Base-by-base conservation (phyloP, 148 eudicot genomes). In the Camellia lanceoleosa region DNA sequence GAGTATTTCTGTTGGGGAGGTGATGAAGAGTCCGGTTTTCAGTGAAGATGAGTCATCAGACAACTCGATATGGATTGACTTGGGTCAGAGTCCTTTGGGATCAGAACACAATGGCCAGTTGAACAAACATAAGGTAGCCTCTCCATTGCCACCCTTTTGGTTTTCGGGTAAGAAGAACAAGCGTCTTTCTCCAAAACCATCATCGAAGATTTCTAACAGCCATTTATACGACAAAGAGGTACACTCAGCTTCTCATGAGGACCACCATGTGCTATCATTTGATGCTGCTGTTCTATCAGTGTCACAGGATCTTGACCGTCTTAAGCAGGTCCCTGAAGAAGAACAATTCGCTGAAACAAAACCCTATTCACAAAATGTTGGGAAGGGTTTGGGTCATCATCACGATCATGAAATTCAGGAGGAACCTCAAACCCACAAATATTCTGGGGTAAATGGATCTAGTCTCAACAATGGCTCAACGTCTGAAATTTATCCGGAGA, bases 41-140 rank as follows among this genome's bases (percentile, higher is more conserved):
- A 96, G 95, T n/a, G 98, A 96, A 86, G 98, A 97, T 83, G 99
- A 92, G 71, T 97, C 99, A 30, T 94, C 97, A 0, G 99, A 97
- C 75, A 92, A 94, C 84, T 94, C 99, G 0, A 84, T 91, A 58
- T 97, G 99, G 99, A 97, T 97, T 82, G 97, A 97, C 85, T 81
- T 97, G 75, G 99, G 99, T 64, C 99, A 91, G 84, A 92, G 97
- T 68, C 99, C 99, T 7, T 49, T 90, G 70, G 92, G 94, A 71
- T 91, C 95, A 0, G 94, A 94, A 41, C 51, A 83, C 52, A 79
- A 74, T 18, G 89, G 90, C 55, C 90, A 82, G 49, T 54, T 83
- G 5, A 89, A 74, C 78, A 88, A 86, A 83, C 92, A 81, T 52
- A 87, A 86, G 72, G 80, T 82, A 2, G 73, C 92, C 46, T 87